Base-by-base conservation (phyloP, 140 eudicot species). In the Ambrosia hybrid region DNA sequence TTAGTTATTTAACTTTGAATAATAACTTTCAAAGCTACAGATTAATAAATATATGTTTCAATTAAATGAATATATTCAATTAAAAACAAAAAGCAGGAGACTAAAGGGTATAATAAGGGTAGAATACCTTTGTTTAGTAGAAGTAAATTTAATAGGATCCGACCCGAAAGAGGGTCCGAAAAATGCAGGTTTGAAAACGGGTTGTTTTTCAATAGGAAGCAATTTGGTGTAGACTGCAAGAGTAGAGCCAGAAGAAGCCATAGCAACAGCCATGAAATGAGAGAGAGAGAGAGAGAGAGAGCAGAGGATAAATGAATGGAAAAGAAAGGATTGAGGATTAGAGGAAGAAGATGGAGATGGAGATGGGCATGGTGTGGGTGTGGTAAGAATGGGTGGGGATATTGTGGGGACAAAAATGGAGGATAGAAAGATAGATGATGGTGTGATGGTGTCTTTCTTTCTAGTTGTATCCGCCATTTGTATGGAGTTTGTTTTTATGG, bases 211-310 rank as follows among this genome's bases (percentile, higher is more conserved):
- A 52, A 79, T 69, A 61, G 85, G 76, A 14, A 70, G 85, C 80
- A 84, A 74, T 74, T 76, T 84, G 70, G 75, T 70, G 79, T 65
- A 81, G 51, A 84, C 53, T 17, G 81, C 91, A 21, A 85, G 73
- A 56, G 83, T 76, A 61, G 63, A 80, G 0, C 92, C 89, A 72
- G 63, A 82, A n/a, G 97, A 87, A 80, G 90, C 95, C 98, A 92
- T 89, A 68, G 95, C 84, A 70, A 88, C 86, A 76, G 96, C 86
- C 89, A 91, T 85, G 56, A 71, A 9, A 21, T 21, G 26, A 21
- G 26, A 21, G 26, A 21, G 26, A 21, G 26, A 21, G 26, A 21
- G 26, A 21, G 26, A 21, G 26, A 21, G 26, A 56, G 48, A 65
- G 12, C 43, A 65, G 41, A 36, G n/a, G 71, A 43, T 3, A 13